Percentiles rank a stretch among this genome's conserved stretches.
phyloP scores from a whole-genome alignment of 768 basidiomycete species.

The Daedalea quercina region DNA sequence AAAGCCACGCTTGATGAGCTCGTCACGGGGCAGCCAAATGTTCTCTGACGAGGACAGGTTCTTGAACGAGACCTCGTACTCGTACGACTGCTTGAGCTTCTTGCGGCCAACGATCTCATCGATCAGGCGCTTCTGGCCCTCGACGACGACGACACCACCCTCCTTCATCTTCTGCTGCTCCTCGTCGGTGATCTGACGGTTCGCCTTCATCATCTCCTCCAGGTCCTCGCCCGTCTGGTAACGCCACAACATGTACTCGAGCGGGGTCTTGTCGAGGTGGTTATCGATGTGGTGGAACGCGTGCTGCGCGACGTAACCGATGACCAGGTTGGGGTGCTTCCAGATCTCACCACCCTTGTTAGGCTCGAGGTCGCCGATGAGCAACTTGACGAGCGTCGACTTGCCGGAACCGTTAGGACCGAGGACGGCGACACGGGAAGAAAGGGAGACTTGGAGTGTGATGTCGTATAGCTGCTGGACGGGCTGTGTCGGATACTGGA shows the following conservation, averaged over 20 bases:
- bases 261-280: conserved; percentile 97
- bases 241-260: conserved; percentile 99
- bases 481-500: conserved; percentile 86
- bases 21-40: conserved; percentile 95
- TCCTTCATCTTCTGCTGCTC: conserved; percentile 97
- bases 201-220: conserved; percentile 93
- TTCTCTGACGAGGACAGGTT: conserved; percentile 93
- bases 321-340: conserved; percentile 99
- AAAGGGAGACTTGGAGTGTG: conserved; percentile 93
- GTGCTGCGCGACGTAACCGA: conserved; percentile 98
- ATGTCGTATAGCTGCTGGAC: conserved; percentile 93
- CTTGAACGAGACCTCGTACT: conserved; percentile 98
- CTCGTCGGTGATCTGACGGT: conserved; percentile 79
- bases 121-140: conserved; percentile 92
- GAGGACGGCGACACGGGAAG: conserved; percentile 96
- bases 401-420: conserved; percentile 99
- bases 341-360: conserved; percentile 97
- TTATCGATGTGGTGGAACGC: conserved; percentile 99
- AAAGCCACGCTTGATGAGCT: conserved; percentile 95
- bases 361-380: conserved; percentile 94
- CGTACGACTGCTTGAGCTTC: conserved; percentile 99
- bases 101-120: conserved; percentile 88
- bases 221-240: conserved; percentile 99
- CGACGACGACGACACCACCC: conserved; percentile 75
- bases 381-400: conserved; percentile 93